Percentiles rank a stretch among this genome's conserved stretches.
phyloP scores from a whole-genome alignment of 2,329 filamentous ascomycete species.

The Phialophora chinensis region DNA sequence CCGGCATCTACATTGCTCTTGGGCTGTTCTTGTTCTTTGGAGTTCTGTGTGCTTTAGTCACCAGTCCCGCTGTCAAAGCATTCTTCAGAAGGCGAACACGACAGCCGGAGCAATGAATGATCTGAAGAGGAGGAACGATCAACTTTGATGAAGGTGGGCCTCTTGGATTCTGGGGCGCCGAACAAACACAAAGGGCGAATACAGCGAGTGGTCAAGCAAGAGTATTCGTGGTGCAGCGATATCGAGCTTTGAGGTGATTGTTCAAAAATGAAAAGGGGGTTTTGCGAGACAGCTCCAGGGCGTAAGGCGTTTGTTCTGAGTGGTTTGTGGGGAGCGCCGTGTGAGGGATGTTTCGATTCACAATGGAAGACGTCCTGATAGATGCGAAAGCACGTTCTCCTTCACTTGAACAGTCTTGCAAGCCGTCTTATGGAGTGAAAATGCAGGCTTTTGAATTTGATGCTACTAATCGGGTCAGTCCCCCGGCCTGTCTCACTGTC shows the following conservation, averaged over 20 bases:
- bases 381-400: neutral
- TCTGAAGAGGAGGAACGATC: neutral
- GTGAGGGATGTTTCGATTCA: neutral
- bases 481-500: neutral
- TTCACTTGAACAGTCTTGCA: neutral
- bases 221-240: neutral
- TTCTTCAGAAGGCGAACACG: neutral
- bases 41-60: constrained; percentile 23
- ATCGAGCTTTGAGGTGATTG: neutral
- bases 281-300: neutral
- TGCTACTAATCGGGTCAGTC: neutral
- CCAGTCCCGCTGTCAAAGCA: constrained; percentile 12
- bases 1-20: constrained; percentile 24
- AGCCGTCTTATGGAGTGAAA: neutral
- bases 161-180: neutral
- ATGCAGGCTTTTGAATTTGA: neutral
- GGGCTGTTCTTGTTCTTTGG: constrained; percentile 27
- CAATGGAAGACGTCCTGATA: neutral
- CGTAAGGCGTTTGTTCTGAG: neutral
- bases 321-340: neutral
- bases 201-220: neutral
- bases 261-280: neutral
- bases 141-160: neutral
- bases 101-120: neutral
- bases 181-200: neutral